A percentile compares a stretch with the other conserved stretches of the same genome.
Evolutionary conservation across 352 stramenopile species (phyloP).

Genomic region (Phytophthora boehmeriae): DNA sequence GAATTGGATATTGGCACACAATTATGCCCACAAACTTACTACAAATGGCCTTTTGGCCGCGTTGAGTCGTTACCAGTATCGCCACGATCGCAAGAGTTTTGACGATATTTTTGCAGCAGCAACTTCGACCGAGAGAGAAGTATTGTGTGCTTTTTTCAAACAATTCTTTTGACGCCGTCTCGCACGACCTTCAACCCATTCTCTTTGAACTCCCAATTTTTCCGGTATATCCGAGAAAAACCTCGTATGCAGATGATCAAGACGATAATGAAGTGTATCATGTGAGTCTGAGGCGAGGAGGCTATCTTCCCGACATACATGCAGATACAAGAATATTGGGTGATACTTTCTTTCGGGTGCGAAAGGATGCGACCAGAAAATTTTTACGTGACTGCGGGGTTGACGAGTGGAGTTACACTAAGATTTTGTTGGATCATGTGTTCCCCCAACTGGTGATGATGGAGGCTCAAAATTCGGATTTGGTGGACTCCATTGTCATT

Average conservation of each 20-base stretch:
- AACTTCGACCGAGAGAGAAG: conserved; percentile 28
- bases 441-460: conserved; percentile 54
- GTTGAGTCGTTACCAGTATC: conserved; percentile 40
- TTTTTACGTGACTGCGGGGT: conserved; percentile 58
- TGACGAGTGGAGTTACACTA: conserved; percentile 61
- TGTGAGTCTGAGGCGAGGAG: conserved; percentile 39
- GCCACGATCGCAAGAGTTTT: conserved; percentile 36
- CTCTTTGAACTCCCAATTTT: conserved; percentile 63
- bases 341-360: conserved; percentile 51
- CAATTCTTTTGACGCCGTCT: conserved; percentile 40
- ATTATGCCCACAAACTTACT: conserved; percentile 51
- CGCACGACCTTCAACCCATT: conserved; percentile 40
- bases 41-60: conserved; percentile 50
- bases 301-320: conserved; percentile 46
- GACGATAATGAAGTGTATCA: conserved; percentile 8
- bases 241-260: not conserved
- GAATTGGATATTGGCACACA: conserved; percentile 49
- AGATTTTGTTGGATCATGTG: conserved; percentile 65
- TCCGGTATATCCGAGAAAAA: conserved; percentile 28
- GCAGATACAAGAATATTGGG: conserved; percentile 54
- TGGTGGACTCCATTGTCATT: conserved; percentile 62
- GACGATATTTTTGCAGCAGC: conserved; percentile 44
- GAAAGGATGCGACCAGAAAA: conserved; percentile 38
- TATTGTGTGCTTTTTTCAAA: conserved; percentile 54
- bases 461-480: conserved; percentile 28